Evolutionary conservation across 108 stramenopile genomes (phyloP), one percentile per base, ranked within the genome.

Genomic region (Nannochloropsis oceanica): DNA sequence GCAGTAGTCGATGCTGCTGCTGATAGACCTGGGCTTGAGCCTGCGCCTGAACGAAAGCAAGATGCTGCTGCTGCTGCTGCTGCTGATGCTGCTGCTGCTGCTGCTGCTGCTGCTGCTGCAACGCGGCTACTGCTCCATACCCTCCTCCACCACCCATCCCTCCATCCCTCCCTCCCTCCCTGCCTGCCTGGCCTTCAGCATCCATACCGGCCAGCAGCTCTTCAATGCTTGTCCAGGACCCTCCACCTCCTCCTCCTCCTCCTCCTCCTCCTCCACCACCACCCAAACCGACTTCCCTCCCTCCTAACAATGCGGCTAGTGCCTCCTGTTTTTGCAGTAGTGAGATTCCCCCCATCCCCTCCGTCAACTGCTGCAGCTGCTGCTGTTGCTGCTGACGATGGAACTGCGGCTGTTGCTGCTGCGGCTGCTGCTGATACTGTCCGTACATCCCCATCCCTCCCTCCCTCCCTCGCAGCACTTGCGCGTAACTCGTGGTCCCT

Each of bases 351-450:
- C 46, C 46, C 46, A 50, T 50, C 46, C 46, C 46, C 14, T 50
- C 46, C n/a, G 34, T 79, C 26, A 27, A 82, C 26, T 79, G 86
- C 22, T 80, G 79, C 79, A 43, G 79, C 42, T 80, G 84, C 79
- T 84, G 84, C 26, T 80, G 84, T 26, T 84, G 82, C 43, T 83
- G 83, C 44, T 26, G 46, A 80, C 42, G 85, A 43, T 80, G 80
- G 44, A 26, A 25, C 34, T 80, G 85, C 80, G 11, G 25, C 11
- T 22, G 80, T 44, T 73, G n/a, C n/a, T n/a, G 44, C 50, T 82
- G 43, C 25, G 34, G 25, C 1, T 82, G 81, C 20, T 83, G 81
- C 20, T 83, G 80, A 12, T 79, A 79, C 79, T 43, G n/a, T 10
- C 79, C 79, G 13, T 26, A 26, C 22, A 43, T 26, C 84, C 43